Evolutionary conservation across 495 filamentous ascomycete species (phyloP).

Genomic region (Lasiosphaeria miniovina): DNA sequence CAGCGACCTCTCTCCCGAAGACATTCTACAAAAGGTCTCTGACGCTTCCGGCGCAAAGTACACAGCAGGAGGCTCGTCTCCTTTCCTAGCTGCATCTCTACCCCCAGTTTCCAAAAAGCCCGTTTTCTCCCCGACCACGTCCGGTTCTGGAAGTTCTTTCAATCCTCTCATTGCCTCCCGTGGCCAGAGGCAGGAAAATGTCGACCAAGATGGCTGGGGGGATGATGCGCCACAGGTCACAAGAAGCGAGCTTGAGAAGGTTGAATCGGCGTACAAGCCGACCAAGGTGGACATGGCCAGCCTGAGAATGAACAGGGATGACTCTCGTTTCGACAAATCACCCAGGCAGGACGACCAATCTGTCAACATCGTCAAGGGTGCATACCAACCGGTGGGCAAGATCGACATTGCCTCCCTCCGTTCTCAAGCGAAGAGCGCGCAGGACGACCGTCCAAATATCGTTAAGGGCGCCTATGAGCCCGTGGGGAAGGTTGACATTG

Average conservation of each 20-base stretch:
- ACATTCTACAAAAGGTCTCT: slow-evolving; percentile 88
- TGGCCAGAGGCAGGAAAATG: slow-evolving; percentile 42
- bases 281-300: slow-evolving; percentile 88
- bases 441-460: slow-evolving; percentile 72
- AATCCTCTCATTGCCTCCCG: slow-evolving; percentile 59
- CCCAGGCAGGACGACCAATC: slow-evolving; percentile 36
- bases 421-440: slow-evolving; percentile 65
- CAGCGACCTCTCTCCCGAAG: slow-evolving; percentile 77
- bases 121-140: slow-evolving; percentile 78
- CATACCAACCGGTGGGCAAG: slow-evolving; percentile 95
- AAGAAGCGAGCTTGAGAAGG: slow-evolving; percentile 86
- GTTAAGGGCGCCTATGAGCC: slow-evolving; percentile 94
- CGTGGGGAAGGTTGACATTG: slow-evolving; percentile 91
- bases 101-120: slow-evolving; percentile 81
- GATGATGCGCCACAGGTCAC: slow-evolving; percentile 88
- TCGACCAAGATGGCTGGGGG: slow-evolving; percentile 84
- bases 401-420: slow-evolving; percentile 91
- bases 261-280: slow-evolving; percentile 85
- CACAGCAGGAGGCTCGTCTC: slow-evolving; percentile 57
- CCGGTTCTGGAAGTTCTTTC: slow-evolving; percentile 59
- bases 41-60: slow-evolving; percentile 97
- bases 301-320: slow-evolving; percentile 64
- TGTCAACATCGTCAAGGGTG: slow-evolving; percentile 73
- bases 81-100: slow-evolving; percentile 47
- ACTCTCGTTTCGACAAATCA: slow-evolving; percentile 50